A percentile compares a stretch with the other conserved stretches of the same genome.
phyloP scores from a whole-genome alignment of 2,329 filamentous ascomycete genomes.

The Fusarium xyrophilum region DNA sequence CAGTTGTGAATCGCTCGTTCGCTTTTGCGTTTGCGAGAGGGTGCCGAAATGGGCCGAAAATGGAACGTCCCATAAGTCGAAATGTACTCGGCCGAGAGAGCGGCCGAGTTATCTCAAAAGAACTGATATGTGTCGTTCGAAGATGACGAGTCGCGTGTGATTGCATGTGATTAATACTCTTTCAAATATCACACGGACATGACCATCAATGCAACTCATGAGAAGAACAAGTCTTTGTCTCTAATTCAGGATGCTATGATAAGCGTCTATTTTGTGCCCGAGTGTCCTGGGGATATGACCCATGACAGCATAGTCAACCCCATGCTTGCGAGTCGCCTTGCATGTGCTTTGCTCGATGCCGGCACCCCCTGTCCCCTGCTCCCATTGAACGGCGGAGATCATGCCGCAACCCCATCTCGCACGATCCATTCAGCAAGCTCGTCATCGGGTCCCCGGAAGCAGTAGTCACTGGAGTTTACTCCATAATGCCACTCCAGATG shows the following conservation, averaged over 20 bases:
- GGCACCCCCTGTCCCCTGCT: constrained; percentile 24
- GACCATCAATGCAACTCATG: not conserved
- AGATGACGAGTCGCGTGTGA: not conserved
- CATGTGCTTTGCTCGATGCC: constrained; percentile 26
- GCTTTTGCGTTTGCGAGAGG: not conserved
- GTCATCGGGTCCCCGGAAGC: constrained; percentile 25
- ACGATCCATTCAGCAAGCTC: constrained; percentile 24
- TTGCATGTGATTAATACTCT: not conserved
- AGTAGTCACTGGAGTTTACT: constrained; percentile 9
- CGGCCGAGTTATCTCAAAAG: constrained; percentile 21
- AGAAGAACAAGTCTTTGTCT: not conserved
- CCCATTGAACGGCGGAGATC: constrained; percentile 17
- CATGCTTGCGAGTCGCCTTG: not conserved
- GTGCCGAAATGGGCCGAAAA: constrained; percentile 13
- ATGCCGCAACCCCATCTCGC: constrained; percentile 18
- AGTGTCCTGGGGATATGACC: constrained; percentile 9
- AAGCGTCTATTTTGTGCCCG: constrained; percentile 3
- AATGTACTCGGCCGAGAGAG: constrained; percentile 24
- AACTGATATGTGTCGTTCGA: not conserved
- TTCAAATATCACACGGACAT: not conserved
- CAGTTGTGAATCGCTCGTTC: not conserved
- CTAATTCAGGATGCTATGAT: constrained; percentile 2
- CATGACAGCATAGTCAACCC: constrained; percentile 15
- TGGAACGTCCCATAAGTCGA: constrained; percentile 25
- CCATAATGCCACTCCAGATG: not conserved